Evolutionary conservation across 495 filamentous ascomycete species (phyloP).

Genomic region (Hypoxylon fragiforme): DNA sequence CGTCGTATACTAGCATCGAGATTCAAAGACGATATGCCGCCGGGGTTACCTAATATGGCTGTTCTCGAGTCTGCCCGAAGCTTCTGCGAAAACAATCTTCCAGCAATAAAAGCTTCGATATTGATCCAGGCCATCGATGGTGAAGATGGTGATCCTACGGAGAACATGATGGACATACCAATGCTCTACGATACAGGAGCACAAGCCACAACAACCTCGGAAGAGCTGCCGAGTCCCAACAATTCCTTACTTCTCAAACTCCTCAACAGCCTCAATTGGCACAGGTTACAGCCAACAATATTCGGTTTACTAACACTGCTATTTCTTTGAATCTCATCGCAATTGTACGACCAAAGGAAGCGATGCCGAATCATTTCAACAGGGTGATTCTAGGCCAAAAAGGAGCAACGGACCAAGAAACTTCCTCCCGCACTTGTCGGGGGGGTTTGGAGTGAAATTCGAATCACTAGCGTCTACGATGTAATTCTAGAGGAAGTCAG

Average conservation of each 20-base stretch:
- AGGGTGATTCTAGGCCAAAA: neutral
- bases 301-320: neutral
- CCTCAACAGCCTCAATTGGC: neutral
- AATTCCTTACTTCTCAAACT: neutral
- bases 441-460: neutral
- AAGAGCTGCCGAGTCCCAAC: neutral
- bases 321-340: neutral
- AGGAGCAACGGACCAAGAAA: neutral
- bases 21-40: conserved; percentile 10
- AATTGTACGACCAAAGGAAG: neutral
- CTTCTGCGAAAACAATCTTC: conserved; percentile 14
- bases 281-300: neutral
- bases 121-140: conserved; percentile 11
- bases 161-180: conserved; percentile 11
- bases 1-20: conserved; percentile 12
- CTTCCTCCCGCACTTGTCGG: neutral
- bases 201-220: conserved; percentile 10
- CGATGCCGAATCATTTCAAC: neutral
- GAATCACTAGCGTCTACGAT: neutral
- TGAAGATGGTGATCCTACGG: conserved; percentile 14
- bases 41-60: conserved; percentile 3
- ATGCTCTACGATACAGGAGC: conserved; percentile 14
- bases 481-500: neutral
- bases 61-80: conserved; percentile 12
- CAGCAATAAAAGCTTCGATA: conserved; percentile 15